Conservation (phyloP, 345 rosid species). For the Citrus hindsii region DNA sequence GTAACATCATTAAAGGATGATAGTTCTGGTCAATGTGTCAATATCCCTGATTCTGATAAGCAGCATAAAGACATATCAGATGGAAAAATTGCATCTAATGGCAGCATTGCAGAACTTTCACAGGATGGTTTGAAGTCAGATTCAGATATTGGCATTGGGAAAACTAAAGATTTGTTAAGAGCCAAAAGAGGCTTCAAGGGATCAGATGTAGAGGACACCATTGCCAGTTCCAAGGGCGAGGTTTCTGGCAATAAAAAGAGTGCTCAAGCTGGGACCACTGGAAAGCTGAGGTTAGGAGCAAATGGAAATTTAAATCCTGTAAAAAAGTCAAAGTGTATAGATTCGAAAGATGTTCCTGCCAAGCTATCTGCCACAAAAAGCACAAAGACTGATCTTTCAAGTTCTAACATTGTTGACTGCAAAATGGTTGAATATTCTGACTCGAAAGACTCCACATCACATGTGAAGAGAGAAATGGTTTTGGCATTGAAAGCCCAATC, state of each 20-base stretch:
- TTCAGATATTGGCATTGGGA: conserved; percentile 24
- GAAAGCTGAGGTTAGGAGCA: conserved; percentile 33
- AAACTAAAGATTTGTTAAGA: conserved; percentile 31
- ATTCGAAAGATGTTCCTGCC: conserved; percentile 25
- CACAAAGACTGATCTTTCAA: conserved; percentile 27
- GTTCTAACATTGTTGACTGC: conserved; percentile 27
- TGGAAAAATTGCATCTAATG: conserved; percentile 26
- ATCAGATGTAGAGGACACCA: conserved; percentile 23
- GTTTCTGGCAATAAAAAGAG: conserved; percentile 32
- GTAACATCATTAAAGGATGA: conserved; percentile 30
- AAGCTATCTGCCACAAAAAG: conserved; percentile 25
- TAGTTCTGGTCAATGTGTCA: conserved; percentile 17
- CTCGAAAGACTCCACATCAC: conserved; percentile 18
- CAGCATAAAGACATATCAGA: conserved; percentile 36
- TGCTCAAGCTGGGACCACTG: conserved; percentile 33
- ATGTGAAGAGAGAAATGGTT: conserved; percentile 32
- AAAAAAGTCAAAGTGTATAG: conserved; percentile 50
- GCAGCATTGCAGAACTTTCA: conserved; percentile 23
- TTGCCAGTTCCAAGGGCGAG: conserved; percentile 27
- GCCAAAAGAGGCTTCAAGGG: conserved; percentile 29
- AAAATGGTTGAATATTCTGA: conserved; percentile 32
- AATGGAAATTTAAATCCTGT: conserved; percentile 37
- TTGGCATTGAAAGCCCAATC: conserved; percentile 44
- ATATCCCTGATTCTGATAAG: conserved; percentile 28
- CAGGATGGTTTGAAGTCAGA: conserved; percentile 29